These are phyloP conservation scores for Hygrophoropsis aurantiaca DNA, from an alignment of 768 basidiomycete species.

Conservation along the genomic window DNA sequence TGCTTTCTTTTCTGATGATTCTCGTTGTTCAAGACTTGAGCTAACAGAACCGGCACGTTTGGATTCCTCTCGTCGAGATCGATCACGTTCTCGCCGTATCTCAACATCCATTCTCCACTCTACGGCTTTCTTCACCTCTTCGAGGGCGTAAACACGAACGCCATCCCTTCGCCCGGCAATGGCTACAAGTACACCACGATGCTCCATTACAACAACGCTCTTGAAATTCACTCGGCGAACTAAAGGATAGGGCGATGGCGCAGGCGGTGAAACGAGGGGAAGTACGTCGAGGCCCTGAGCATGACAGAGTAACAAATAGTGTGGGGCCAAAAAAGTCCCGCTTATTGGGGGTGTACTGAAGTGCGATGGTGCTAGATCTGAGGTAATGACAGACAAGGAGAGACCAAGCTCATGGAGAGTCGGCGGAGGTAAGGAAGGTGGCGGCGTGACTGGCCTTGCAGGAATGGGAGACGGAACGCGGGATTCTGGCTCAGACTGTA, in stretches of 20 bases:
- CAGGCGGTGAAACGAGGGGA: conserved; percentile 74
- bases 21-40: conserved; percentile 35
- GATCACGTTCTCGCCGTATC: conserved; percentile 71
- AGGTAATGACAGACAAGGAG: conserved; percentile 63
- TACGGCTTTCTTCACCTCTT: conserved; percentile 81
- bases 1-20: conserved; percentile 45
- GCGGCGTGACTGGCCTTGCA: conserved; percentile 62
- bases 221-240: conserved; percentile 83
- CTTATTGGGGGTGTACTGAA: conserved; percentile 74
- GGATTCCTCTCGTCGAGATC: conserved; percentile 62
- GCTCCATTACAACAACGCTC: conserved; percentile 89
- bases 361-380: conserved; percentile 71
- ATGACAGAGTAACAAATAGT: conserved; percentile 82
- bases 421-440: conserved; percentile 70
- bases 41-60: conserved; percentile 48
- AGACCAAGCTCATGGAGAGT: conserved; percentile 76
- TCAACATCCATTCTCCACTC: conserved; percentile 89
- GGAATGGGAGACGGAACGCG: conserved; percentile 57
- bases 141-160: conserved; percentile 84
- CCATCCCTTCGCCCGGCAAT: conserved; percentile 86
- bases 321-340: conserved; percentile 78
- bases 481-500: conserved; percentile 38
- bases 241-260: conserved; percentile 75
- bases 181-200: conserved; percentile 86
- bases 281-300: conserved; percentile 84